These are phyloP conservation scores for Pyricularia sp. DNA, from an alignment of 2,329 filamentous ascomycete genomes.

Conservation along the genomic window DNA sequence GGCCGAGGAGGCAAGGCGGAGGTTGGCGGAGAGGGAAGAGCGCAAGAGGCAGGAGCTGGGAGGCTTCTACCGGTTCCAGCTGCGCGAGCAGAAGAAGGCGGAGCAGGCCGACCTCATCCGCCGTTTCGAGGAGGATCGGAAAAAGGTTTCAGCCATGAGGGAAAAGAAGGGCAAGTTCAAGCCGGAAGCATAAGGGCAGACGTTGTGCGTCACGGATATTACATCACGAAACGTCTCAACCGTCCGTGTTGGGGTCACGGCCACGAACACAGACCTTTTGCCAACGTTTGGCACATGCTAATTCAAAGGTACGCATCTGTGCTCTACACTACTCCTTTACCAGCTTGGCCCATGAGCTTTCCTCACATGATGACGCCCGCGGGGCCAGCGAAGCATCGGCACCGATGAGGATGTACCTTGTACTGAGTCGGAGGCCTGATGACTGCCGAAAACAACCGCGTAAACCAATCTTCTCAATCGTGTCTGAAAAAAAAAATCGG, in stretches of 20 bases:
- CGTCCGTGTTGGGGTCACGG: not conserved
- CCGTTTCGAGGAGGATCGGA: constrained; percentile 65
- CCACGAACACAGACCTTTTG: not conserved
- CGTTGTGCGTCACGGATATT: not conserved
- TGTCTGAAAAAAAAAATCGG: constrained; percentile 8
- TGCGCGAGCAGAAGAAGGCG: constrained; percentile 57
- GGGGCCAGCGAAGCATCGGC: constrained; percentile 23
- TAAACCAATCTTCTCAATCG: constrained; percentile 23
- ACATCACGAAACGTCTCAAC: not conserved
- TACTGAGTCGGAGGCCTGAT: not conserved
- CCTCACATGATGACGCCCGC: constrained; percentile 21
- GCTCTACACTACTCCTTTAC: not conserved
- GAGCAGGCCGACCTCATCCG: constrained; percentile 55
- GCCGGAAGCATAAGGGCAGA: constrained; percentile 27
- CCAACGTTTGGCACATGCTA: not conserved
- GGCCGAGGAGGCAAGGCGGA: constrained; percentile 44
- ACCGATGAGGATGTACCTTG: not conserved
- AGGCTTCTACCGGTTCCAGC: constrained; percentile 78
- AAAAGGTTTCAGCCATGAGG: constrained; percentile 58
- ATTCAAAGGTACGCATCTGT: not conserved
- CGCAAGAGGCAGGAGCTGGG: constrained; percentile 46
- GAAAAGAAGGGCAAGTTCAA: constrained; percentile 50
- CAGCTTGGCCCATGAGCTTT: not conserved
- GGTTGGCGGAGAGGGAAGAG: constrained; percentile 50
- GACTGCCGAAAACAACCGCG: constrained; percentile 39